Conservation (phyloP, 768 basidiomycete species). For the Psilocybe subaeruginosa region DNA sequence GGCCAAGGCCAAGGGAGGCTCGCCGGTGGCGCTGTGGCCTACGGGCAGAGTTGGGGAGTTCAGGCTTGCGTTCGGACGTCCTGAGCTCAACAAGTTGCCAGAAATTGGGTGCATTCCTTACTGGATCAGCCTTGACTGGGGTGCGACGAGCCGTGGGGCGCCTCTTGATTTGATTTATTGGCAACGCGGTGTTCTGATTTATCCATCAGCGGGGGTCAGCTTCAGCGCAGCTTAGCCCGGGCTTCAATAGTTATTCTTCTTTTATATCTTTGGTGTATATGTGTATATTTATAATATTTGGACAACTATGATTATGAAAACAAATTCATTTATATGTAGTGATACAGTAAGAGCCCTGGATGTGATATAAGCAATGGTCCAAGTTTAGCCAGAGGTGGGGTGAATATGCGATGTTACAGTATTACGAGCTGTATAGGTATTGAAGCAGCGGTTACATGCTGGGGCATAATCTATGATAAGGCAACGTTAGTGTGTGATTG, state of each 20-base stretch:
- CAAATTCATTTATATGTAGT: no score
- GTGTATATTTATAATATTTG: neutral
- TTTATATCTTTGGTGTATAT: no score
- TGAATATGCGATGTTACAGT: no score
- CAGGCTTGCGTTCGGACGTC: constrained; percentile 33
- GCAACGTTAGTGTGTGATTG: neutral
- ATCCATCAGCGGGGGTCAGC: constrained; percentile 37
- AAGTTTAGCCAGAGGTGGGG: no score
- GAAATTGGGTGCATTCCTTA: constrained; percentile 37
- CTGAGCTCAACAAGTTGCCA: constrained; percentile 26
- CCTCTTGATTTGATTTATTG: constrained; percentile 39
- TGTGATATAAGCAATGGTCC: no score
- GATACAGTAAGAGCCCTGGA: neutral
- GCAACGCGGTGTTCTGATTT: constrained; percentile 33
- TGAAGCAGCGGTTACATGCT: constrained; percentile 11
- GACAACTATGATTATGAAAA: neutral
- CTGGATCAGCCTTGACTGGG: constrained; percentile 34
- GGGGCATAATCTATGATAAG: constrained; percentile 15
- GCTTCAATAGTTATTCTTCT: neutral
- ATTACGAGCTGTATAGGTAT: no score
- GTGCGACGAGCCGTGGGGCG: constrained; percentile 29
- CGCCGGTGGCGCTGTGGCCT: constrained; percentile 36
- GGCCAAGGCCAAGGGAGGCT: neutral
- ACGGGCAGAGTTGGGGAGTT: constrained; percentile 41
- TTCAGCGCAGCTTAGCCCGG: constrained; percentile 19